Percentiles rank a stretch among this genome's conserved stretches.
phyloP scores from a whole-genome alignment of 257 asterid species.

The Vinca minor region DNA sequence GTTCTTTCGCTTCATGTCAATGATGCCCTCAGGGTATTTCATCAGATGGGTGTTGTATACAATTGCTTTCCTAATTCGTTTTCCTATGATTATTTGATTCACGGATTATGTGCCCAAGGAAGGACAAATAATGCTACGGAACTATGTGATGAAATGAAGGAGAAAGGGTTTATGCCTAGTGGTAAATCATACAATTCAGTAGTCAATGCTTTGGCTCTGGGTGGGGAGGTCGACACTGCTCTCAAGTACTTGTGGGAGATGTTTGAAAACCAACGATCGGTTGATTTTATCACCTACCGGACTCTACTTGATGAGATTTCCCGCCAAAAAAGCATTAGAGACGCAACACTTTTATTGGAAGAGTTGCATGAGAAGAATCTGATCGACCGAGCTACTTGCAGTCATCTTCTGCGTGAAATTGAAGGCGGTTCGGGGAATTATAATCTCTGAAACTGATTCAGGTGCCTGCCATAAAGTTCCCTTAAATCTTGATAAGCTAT shows the following conservation, averaged over 20 bases:
- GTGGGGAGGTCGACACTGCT: constrained; percentile 75
- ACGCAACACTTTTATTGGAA: constrained; percentile 48
- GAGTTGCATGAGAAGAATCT: constrained; percentile 49
- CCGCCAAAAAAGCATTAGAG: constrained; percentile 37
- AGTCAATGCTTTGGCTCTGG: constrained; percentile 72
- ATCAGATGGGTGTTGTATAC: constrained; percentile 74
- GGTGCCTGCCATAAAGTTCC: constrained; percentile 19
- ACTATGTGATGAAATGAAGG: constrained; percentile 64
- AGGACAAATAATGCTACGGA: constrained; percentile 69
- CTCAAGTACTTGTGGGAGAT: constrained; percentile 72
- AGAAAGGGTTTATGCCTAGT: constrained; percentile 65
- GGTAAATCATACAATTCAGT: constrained; percentile 75
- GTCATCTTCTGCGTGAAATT: constrained; percentile 43
- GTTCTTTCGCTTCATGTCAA: constrained; percentile 85
- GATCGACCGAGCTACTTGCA: constrained; percentile 38
- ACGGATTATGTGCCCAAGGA: constrained; percentile 87
- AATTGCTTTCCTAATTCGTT: constrained; percentile 61
- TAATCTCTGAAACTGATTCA: constrained; percentile 17
- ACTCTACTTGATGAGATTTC: constrained; percentile 70
- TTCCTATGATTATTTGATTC: constrained; percentile 74
- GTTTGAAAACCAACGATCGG: constrained; percentile 44
- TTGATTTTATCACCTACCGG: constrained; percentile 62
- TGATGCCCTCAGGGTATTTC: constrained; percentile 86
- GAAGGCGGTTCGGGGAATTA: constrained; percentile 33
- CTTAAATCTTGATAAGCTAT: neutral